Evolutionary conservation across 176 grass and related monocot genomes (phyloP), one percentile per base, ranked within the genome.

Genomic region (Secale cereale): DNA sequence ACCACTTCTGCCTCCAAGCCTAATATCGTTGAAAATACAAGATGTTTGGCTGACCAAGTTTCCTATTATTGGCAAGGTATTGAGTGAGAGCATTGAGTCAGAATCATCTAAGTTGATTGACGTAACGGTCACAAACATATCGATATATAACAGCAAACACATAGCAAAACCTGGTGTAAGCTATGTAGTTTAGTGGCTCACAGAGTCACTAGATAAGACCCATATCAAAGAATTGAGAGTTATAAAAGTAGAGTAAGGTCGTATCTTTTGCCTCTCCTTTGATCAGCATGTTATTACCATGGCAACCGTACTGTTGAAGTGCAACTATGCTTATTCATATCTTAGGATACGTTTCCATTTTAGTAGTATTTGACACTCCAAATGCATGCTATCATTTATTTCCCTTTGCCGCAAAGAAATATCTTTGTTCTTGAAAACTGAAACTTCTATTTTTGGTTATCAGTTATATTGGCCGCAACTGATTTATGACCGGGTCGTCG

Each of bases 1-100:
- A 1, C 66, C 87, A 10, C 0, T 41, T 69, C 10, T 89, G 0
- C 82, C 87, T 15, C 19, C 68, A 30, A 63, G 74, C 40, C 37
- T 85, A 30, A 3, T 4, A 0, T 12, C 16, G 1, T 3, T 89
- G n/a, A 0, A 1, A 4, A 13, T 86, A 46, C 0, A 0, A 0
- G 5, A 5, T 15, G 76, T 70, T 23, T 20, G 60, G 0, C 10
- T 85, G 31, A 80, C 13, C 6, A 74, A 19, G 6, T 31, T 89
- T 23, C 83, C 60, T 9, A 20, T 15, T 11, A 39, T 89, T 17
- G 19, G 35, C 29, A 40, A 89, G 19, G 4, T 2, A 25, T 13
- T 2, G 13, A 37, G 13, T 10, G 8, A 17, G 6, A 33, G 5
- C 41, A 14, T 6, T 0, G 7, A 28, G 5, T 19, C 9, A 4